Base-by-base conservation (phyloP, 257 asterid species). In the Scutellaria barbata region DNA sequence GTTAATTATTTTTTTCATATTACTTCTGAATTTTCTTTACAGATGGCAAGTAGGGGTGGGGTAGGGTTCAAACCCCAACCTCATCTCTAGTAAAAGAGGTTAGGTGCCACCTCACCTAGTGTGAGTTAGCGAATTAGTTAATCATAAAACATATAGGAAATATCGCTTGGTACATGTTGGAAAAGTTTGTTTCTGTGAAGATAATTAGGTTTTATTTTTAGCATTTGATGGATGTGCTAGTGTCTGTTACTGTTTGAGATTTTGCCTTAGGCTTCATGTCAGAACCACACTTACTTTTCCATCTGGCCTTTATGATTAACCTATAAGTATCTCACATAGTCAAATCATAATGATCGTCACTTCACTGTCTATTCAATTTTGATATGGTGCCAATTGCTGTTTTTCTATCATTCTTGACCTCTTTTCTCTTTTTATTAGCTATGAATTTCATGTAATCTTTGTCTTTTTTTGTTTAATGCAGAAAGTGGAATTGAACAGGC, bases 401-500 rank as follows among this genome's bases (percentile, higher is more conserved):
- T 22, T 56, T 30, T 5, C 6, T 53, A 64, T 41, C 33, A 71
- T 52, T 66, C 46, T 66, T 8, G 39, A 48, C 57, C 56, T 55
- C 35, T 14, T 47, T 58, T 69, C 14, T 57, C 41, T 43, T 73
- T 41, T 25, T 14, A 1, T 46, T 10, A 14, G 43, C 50, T 33
- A 40, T 58, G 22, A 48, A 7, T 57, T 43, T 30, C 18, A 57
- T 37, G 2, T 71, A n/a, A 60, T 17, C 18, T 51, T 16, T 33
- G 17, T 60, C 75, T 33, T 14, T 78, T 71, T 3, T 72, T 59
- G 17, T 76, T 25, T 70, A 65, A 68, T 81, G 85, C 84, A 90
- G 98, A 81, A 54, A 87, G 70, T 71, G 83, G 74, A 71, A 45
- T 85, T 20, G 89, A 80, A 69, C 84, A 80, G 80, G 77, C 67